These are phyloP conservation scores for Achaetomiella virescens DNA, from an alignment of 495 filamentous ascomycete species.

Conservation along the genomic window DNA sequence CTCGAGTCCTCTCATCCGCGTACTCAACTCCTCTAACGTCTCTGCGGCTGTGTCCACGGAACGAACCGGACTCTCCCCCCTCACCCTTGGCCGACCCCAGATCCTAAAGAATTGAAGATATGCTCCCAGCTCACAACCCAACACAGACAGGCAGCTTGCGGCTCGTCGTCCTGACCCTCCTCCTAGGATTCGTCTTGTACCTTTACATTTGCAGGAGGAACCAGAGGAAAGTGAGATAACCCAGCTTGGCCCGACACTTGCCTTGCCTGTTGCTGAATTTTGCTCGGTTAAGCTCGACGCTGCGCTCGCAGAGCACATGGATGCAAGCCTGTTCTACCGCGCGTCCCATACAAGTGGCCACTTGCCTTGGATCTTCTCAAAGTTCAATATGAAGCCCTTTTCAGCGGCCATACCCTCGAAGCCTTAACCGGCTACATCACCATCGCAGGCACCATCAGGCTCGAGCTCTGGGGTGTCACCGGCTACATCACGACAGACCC, in stretches of 20 bases:
- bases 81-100: too few relatives aligned
- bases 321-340: constrained; percentile 5
- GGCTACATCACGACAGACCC: constrained; percentile 36
- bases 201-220: background rate
- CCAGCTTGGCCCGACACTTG: too few relatives aligned
- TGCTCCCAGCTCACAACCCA: background rate
- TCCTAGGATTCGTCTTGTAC: background rate
- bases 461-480: constrained; percentile 22
- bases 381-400: background rate
- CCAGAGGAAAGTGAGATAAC: background rate
- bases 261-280: background rate
- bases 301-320: constrained; percentile 1
- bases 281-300: background rate
- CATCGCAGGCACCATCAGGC: constrained; percentile 11
- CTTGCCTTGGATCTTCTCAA: constrained; percentile 7
- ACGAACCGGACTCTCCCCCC: too few relatives aligned
- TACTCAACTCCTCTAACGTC: too few relatives aligned
- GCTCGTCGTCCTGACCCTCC: background rate
- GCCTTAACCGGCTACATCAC: constrained; percentile 8
- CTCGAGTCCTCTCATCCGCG: too few relatives aligned
- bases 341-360: constrained; percentile 7
- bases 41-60: too few relatives aligned
- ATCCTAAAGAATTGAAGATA: too few relatives aligned
- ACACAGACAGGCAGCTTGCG: background rate
- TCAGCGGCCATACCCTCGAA: constrained; percentile 5